A percentile compares a stretch with the other conserved stretches of the same genome.
Conservation (phyloP, 2,329 filamentous ascomycete species). For the Colletotrichum gloeosporioides region DNA sequence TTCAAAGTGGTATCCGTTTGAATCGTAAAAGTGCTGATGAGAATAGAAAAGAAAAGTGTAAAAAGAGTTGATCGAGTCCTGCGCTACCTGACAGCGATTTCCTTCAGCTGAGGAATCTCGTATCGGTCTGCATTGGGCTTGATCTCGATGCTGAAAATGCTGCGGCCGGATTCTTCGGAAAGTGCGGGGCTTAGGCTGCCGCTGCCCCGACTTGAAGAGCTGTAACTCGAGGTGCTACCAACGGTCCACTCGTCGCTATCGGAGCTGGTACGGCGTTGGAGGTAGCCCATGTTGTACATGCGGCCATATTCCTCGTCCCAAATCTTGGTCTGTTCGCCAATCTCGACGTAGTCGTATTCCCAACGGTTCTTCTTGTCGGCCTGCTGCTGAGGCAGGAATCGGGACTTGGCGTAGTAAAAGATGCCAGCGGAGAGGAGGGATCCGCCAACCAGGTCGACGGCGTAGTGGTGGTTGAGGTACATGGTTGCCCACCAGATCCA, state of each 20-base stretch:
- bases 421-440: constrained; percentile 78
- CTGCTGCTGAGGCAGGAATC: constrained; percentile 84
- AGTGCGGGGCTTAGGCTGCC: constrained; percentile 51
- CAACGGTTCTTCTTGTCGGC: constrained; percentile 86
- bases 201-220: constrained; percentile 34
- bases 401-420: constrained; percentile 82
- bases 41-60: constrained; percentile 9
- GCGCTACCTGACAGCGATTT: constrained; percentile 46
- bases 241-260: constrained; percentile 91
- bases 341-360: constrained; percentile 94
- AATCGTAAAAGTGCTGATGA: constrained; percentile 17
- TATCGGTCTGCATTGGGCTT: constrained; percentile 42
- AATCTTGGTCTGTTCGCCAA: constrained; percentile 65
- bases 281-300: constrained; percentile 51
- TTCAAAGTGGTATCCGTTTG: constrained; percentile 20
- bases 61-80: background rate
- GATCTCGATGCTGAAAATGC: constrained; percentile 35
- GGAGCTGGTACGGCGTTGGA: constrained; percentile 46
- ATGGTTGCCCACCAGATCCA: constrained; percentile 99
- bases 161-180: constrained; percentile 41
- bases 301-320: constrained; percentile 53
- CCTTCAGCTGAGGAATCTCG: constrained; percentile 41
- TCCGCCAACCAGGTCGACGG: constrained; percentile 88
- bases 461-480: constrained; percentile 98
- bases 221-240: constrained; percentile 80